A percentile compares a stretch with the other conserved stretches of the same genome.
phyloP scores from a whole-genome alignment of 257 asterid genomes.

The Nicotiana knightiana region DNA sequence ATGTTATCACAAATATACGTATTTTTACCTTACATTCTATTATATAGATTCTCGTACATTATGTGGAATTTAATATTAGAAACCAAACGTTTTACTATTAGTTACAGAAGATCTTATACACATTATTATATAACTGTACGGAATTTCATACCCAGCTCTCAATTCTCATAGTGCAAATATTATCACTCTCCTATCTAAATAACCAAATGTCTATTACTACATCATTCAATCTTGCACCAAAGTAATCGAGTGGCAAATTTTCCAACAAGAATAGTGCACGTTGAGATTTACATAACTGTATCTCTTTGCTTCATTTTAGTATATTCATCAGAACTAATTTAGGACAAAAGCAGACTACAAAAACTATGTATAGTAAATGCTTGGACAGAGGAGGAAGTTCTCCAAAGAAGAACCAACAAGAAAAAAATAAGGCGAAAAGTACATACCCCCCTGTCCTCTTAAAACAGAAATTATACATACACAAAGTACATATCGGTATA shows the following conservation, averaged over 20 bases:
- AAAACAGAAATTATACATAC: constrained; percentile 13
- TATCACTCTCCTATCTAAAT: not conserved
- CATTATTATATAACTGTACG: too few relatives aligned
- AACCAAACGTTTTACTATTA: too few relatives aligned
- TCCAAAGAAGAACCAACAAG: constrained; percentile 31
- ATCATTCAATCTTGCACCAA: not conserved
- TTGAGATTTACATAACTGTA: constrained; percentile 1
- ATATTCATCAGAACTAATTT: not conserved
- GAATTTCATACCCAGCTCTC: not conserved
- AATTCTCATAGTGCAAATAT: not conserved
- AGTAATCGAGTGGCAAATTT: not conserved
- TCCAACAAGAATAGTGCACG: not conserved
- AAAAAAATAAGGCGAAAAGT: constrained; percentile 18
- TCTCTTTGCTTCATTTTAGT: constrained; percentile 5
- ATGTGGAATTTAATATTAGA: too few relatives aligned
- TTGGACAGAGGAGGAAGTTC: constrained; percentile 30
- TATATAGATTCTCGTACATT: too few relatives aligned
- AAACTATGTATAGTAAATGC: constrained; percentile 20
- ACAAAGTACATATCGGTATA: constrained; percentile 20
- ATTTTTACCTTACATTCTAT: too few relatives aligned
- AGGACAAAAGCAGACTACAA: not conserved
- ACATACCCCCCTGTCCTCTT: constrained; percentile 3
- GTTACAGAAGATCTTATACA: too few relatives aligned
- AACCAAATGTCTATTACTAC: not conserved
- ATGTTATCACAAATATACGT: too few relatives aligned